Base-by-base conservation (phyloP, 179 eudicot genomes). In the Drosera spatulata region DNA sequence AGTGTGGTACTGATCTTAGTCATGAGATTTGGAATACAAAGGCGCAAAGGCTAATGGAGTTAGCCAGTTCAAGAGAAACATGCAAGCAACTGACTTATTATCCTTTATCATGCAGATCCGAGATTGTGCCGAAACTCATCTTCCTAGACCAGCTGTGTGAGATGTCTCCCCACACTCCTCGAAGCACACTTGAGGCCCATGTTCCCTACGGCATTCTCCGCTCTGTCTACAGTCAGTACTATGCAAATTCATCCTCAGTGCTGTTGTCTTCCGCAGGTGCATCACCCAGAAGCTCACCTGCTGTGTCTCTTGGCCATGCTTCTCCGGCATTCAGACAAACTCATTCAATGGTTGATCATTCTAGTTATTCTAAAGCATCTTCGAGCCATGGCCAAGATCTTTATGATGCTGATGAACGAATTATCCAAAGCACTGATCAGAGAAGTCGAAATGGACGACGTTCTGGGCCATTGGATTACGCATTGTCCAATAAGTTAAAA, bases 71-170 rank as follows among this genome's bases (percentile, higher is more conserved):
- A 45, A 11, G 5, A 44, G 50, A n/a, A 59, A 42, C 12, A 13
- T 59, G 49, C 38, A 43, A 12, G 50, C 39, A 6, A 6, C 8
- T 46, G 50, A 46, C 51, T 43, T 47, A 46, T 46, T 60, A 5
- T 7, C 6, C 45, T 65, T 41, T 66, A 57, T 60, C 61, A 37
- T 64, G 63, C 85, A 93, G 99, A 71, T 81, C 85, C 74, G 87
- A 81, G 74, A 75, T 93, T 50, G 85, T 84, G 12, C 86, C 91
- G 53, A 90, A 86, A 78, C 82, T 93, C 39, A 78, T 93, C 69
- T 93, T 93, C 71, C 82, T 93, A 61, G 96, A 93, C 66, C 99
- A 93, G 63, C 56, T 88, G 14, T 93, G 99, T 59, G 96, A 88
- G 61, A 73, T 86, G 33, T 86, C 96, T 13, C 88, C 88, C 10